Conservation (phyloP, 2,329 filamentous ascomycete species). For the Diaporthe ilicicola region DNA sequence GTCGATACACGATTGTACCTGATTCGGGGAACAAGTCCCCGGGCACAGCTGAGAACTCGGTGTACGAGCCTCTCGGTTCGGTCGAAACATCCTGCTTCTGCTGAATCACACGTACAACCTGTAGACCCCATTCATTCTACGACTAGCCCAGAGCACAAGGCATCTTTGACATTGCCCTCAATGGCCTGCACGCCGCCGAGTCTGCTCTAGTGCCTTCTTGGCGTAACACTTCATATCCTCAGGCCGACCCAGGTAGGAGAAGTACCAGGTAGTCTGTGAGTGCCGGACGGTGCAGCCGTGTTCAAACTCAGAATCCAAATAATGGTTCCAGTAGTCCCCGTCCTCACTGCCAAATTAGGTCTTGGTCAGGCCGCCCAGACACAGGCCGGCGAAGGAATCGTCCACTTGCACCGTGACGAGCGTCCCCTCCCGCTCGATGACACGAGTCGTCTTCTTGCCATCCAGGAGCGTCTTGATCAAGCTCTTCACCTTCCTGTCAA, state of each 20-base stretch:
- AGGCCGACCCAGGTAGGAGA: background rate
- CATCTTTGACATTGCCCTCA: background rate
- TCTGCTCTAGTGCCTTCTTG: background rate
- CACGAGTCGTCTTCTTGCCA: background rate
- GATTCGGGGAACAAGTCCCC: background rate
- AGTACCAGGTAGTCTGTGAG: background rate
- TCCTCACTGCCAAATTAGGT: background rate
- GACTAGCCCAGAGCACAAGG: no score
- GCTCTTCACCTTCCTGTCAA: slow-evolving; percentile 11
- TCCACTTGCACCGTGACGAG: background rate
- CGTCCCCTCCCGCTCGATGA: background rate
- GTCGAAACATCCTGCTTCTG: background rate
- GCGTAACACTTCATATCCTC: background rate
- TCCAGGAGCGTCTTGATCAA: background rate
- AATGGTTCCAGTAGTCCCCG: slow-evolving; percentile 1
- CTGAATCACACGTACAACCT: background rate
- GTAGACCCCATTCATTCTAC: background rate
- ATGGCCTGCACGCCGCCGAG: no score
- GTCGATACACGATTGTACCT: background rate
- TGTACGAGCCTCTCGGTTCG: background rate
- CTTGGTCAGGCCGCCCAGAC: background rate
- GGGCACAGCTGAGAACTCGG: background rate
- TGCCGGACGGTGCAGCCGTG: background rate
- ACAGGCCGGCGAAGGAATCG: slow-evolving; percentile 10
- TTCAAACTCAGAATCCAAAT: background rate